These are phyloP conservation scores for Penicillium bovifimosum DNA, from an alignment of 495 filamentous ascomycete genomes.

Conservation along the genomic window DNA sequence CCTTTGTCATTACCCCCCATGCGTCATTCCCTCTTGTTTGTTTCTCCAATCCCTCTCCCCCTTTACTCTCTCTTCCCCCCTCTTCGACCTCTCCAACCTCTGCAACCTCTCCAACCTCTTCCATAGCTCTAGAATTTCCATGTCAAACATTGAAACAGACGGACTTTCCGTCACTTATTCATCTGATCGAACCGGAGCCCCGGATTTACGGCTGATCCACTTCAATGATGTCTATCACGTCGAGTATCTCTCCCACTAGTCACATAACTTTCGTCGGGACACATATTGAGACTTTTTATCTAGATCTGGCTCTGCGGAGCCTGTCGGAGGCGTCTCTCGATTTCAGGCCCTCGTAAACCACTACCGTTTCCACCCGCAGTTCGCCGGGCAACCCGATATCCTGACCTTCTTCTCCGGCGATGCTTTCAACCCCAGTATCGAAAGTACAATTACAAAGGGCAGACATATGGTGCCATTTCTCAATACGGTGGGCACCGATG, in stretches of 20 bases:
- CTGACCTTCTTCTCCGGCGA: slow-evolving; percentile 87
- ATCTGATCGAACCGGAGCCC: slow-evolving; percentile 47
- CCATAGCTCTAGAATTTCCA: slow-evolving; percentile 7
- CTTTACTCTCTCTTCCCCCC: background rate
- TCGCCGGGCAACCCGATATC: slow-evolving; percentile 54
- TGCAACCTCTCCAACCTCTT: background rate
- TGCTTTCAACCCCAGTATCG: slow-evolving; percentile 84
- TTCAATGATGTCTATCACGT: slow-evolving; percentile 94
- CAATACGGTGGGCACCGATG: slow-evolving; percentile 68
- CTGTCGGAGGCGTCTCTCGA: slow-evolving; percentile 69
- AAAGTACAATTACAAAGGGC: slow-evolving; percentile 83
- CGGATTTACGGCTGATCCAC: slow-evolving; percentile 75
- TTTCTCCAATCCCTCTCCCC: slow-evolving; percentile 3
- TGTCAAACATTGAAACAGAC: slow-evolving; percentile 29
- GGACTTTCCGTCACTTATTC: slow-evolving; percentile 47
- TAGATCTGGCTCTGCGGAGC: slow-evolving; percentile 64
- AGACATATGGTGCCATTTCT: slow-evolving; percentile 85
- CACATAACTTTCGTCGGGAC: background rate
- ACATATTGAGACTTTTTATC: background rate
- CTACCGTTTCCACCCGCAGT: slow-evolving; percentile 58
- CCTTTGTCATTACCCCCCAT: slow-evolving; percentile 10
- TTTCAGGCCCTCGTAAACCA: slow-evolving; percentile 74
- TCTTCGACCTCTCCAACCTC: background rate
- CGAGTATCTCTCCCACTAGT: slow-evolving; percentile 40
- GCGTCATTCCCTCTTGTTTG: slow-evolving; percentile 4